phyloP scores from a whole-genome alignment of 1,284 basidiomycete genomes.

The Trametes hirsuta region DNA sequence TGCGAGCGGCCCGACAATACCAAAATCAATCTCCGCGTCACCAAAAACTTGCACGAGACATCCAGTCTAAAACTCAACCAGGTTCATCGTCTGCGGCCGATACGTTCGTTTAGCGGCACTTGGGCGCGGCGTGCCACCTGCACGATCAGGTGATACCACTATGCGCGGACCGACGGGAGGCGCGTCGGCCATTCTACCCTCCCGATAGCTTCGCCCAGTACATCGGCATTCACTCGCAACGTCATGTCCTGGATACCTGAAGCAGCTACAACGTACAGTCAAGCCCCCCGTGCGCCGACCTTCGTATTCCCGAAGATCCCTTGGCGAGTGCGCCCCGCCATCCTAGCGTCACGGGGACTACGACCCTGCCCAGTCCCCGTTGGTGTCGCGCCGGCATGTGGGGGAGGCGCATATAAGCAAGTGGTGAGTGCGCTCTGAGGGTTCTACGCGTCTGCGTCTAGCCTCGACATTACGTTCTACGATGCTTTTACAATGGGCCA shows the following conservation, averaged over 20 bases:
- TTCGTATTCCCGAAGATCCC: conserved; percentile 6
- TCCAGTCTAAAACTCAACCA: no score
- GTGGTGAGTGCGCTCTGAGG: not conserved
- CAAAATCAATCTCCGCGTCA: no score
- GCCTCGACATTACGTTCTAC: not conserved
- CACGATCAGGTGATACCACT: not conserved
- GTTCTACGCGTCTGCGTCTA: not conserved
- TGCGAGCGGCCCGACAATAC: no score
- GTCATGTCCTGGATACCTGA: not conserved
- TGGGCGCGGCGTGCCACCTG: not conserved
- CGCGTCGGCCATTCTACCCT: not conserved
- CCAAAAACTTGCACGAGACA: no score
- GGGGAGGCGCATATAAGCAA: not conserved
- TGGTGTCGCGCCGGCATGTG: not conserved
- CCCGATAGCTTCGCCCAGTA: not conserved
- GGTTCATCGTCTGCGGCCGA: no score
- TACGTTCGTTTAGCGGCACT: no score
- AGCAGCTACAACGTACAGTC: not conserved
- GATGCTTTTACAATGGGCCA: not conserved
- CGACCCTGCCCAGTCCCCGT: not conserved
- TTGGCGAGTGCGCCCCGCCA: not conserved
- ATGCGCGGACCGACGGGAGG: not conserved
- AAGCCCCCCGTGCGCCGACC: not conserved
- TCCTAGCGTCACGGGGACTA: conserved; percentile 8
- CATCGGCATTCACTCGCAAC: not conserved